Base-by-base conservation (phyloP, 2,329 filamentous ascomycete genomes). In the Hymenoscyphus scutula region DNA sequence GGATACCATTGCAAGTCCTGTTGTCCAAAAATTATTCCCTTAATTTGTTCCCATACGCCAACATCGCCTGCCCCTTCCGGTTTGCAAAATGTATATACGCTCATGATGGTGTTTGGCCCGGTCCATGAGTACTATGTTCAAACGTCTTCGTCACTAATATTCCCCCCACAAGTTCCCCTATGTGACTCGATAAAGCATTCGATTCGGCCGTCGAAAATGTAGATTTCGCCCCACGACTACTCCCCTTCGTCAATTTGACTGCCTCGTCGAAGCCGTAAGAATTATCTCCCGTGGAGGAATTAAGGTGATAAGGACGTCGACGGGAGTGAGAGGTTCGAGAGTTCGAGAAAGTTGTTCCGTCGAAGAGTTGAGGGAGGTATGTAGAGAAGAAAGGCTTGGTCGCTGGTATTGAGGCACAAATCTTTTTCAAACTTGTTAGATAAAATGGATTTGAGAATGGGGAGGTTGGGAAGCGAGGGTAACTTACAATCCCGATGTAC, bases 371-470 rank as follows among this genome's bases (percentile, higher is more conserved):
- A 11, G 67, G 66, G 38, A 68, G 60, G 55, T 65, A 66, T 17
- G 56, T 59, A 41, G 64, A 68, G 63, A 80, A 79, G 68, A 81
- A 79, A 1, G 77, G 78, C 58, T 78, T 80, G 7, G 76, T 77
- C 5, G 78, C 76, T 2, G 79, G 78, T 15, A 79, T 72, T 1
- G 78, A 80, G 38, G 78, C 78, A 63, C 77, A 79, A 56, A 80
- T 77, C 77, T 78, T 2, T n/a, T 23, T 8, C 11, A 1, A 6
- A 2, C 15, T 48, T 13, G 34, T 64, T 27, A 58, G 10, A 56
- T 29, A 29, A 29, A 29, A 29, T 25, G 25, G 17, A 19, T 27
- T 6, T 5, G 32, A n/a, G 48, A 41, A 30, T 3, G 23, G 13
- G 37, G 27, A 29, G 27, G 27, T 27, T n/a, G 23, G 2, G 27